These are phyloP conservation scores for Pisolithus albus DNA, from an alignment of 768 basidiomycete species.

Conservation along the genomic window DNA sequence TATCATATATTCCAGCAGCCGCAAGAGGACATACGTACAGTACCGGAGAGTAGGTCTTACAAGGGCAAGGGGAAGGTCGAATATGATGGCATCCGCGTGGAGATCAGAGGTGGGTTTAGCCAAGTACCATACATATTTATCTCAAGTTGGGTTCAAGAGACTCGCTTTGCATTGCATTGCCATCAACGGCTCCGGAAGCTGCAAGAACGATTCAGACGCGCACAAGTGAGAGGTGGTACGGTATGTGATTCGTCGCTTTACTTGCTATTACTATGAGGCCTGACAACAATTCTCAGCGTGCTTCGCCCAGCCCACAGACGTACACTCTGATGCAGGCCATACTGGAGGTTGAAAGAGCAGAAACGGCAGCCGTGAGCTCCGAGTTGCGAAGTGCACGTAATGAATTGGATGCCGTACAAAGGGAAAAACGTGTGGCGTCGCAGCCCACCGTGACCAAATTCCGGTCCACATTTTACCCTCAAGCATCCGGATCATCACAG, in stretches of 20 bases:
- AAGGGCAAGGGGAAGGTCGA: constrained; percentile 64
- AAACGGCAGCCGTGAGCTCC: constrained; percentile 47
- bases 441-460: constrained; percentile 29
- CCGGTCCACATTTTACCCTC: constrained; percentile 33
- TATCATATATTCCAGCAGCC: constrained; percentile 80
- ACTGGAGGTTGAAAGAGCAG: constrained; percentile 60
- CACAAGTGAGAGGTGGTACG: constrained; percentile 49
- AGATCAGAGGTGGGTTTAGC: constrained; percentile 41
- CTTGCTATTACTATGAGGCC: neutral
- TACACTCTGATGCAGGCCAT: constrained; percentile 57
- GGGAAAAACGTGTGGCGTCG: constrained; percentile 55
- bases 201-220: constrained; percentile 50
- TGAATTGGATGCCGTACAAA: constrained; percentile 62
- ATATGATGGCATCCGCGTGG: constrained; percentile 37
- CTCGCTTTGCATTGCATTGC: constrained; percentile 63
- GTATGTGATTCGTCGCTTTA: constrained; percentile 30
- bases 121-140: neutral
- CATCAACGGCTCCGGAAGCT: constrained; percentile 51
- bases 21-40: constrained; percentile 47
- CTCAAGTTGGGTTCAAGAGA: constrained; percentile 40
- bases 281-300: constrained; percentile 37
- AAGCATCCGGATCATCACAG: constrained; percentile 35
- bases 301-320: constrained; percentile 55
- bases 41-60: constrained; percentile 14
- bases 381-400: constrained; percentile 57